Evolutionary conservation across 1,284 basidiomycete genomes (phyloP).

Genomic region (Tilletia horrida): DNA sequence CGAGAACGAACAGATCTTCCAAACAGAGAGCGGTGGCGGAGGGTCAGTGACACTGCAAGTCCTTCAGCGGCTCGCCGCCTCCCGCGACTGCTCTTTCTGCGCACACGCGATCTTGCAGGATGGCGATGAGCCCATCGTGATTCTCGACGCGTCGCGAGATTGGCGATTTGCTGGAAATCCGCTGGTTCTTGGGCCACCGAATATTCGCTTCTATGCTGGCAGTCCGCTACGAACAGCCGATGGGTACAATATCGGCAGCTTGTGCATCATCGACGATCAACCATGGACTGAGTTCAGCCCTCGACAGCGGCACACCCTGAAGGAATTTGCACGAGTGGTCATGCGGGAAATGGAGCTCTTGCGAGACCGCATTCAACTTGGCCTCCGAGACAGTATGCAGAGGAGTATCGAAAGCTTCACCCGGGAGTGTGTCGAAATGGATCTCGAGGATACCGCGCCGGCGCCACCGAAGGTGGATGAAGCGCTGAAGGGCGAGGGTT

Average conservation of each 20-base stretch:
- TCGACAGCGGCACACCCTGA: slow-evolving; percentile 81
- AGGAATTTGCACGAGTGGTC: slow-evolving; percentile 85
- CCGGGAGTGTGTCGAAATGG: slow-evolving; percentile 87
- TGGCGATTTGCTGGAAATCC: slow-evolving; percentile 87
- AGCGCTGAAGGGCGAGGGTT: neutral
- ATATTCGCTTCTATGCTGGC: slow-evolving; percentile 84
- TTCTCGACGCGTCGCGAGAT: slow-evolving; percentile 74
- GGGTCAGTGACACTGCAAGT: slow-evolving; percentile 27
- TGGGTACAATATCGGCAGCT: slow-evolving; percentile 82
- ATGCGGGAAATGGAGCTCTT: slow-evolving; percentile 94
- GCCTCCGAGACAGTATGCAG: slow-evolving; percentile 85
- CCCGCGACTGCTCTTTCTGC: slow-evolving; percentile 71
- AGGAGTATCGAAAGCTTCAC: slow-evolving; percentile 93
- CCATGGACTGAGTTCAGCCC: slow-evolving; percentile 82
- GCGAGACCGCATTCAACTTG: slow-evolving; percentile 88
- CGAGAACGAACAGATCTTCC: slow-evolving; percentile 76
- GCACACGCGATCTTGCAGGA: slow-evolving; percentile 77
- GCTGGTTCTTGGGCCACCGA: slow-evolving; percentile 66
- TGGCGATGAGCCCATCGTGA: slow-evolving; percentile 82
- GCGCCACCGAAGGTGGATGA: slow-evolving; percentile 13
- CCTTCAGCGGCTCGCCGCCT: slow-evolving; percentile 52
- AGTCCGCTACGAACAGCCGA: slow-evolving; percentile 83
- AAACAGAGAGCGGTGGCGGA: slow-evolving; percentile 70
- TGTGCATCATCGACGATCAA: slow-evolving; percentile 80
- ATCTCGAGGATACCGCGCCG: slow-evolving; percentile 57